Evolutionary conservation across 1,284 basidiomycete species (phyloP).

Genomic region (Trichosporon asahii): DNA sequence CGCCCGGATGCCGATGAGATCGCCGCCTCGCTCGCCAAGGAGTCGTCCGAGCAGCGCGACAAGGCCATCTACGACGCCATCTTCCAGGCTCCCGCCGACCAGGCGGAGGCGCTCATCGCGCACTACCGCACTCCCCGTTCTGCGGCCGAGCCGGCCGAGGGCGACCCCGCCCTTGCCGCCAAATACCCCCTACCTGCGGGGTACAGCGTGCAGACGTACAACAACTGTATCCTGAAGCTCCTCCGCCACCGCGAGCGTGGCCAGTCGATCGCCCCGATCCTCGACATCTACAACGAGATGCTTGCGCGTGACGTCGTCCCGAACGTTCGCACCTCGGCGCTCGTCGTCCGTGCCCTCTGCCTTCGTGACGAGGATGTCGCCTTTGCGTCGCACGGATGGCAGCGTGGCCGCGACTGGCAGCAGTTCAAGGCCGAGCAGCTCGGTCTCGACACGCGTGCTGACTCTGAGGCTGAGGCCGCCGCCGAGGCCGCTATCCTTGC

Average conservation of each 20-base stretch:
- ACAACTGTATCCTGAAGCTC: conserved; percentile 63
- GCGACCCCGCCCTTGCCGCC: conserved; percentile 25
- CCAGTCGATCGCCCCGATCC: conserved; percentile 60
- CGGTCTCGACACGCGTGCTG: background rate
- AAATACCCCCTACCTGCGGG: conserved; percentile 33
- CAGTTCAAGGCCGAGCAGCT: conserved; percentile 15
- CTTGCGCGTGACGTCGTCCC: conserved; percentile 65
- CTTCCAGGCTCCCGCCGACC: background rate
- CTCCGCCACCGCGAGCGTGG: conserved; percentile 56
- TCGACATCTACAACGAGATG: conserved; percentile 74
- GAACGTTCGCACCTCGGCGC: conserved; percentile 65
- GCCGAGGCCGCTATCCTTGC: conserved; percentile 24
- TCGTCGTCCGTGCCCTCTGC: conserved; percentile 66
- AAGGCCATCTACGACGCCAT: conserved; percentile 10
- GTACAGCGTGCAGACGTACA: conserved; percentile 58
- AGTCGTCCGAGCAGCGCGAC: conserved; percentile 9
- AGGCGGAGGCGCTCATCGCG: conserved; percentile 18
- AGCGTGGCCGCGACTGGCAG: background rate
- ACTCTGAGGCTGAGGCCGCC: background rate
- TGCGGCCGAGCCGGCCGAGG: background rate
- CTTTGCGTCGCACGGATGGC: conserved; percentile 51
- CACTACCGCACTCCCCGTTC: conserved; percentile 33
- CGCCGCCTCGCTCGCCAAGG: background rate
- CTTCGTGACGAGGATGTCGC: conserved; percentile 69
- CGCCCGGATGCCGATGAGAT: conserved; percentile 18